Evolutionary conservation across 257 asterid genomes (phyloP).

Genomic region (Solanum sitiens): DNA sequence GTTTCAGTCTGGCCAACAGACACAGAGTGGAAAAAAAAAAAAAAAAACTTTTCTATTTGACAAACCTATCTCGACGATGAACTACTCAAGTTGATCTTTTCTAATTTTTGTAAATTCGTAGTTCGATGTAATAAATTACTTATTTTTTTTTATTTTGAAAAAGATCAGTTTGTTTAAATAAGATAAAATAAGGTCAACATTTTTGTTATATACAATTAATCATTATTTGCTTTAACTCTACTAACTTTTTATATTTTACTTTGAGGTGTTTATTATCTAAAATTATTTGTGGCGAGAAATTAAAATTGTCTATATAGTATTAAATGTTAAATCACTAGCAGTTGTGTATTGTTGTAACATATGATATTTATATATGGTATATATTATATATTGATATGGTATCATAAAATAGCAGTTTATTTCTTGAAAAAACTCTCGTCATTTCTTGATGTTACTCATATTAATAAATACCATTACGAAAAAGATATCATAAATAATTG

Average conservation of each 20-base stretch:
- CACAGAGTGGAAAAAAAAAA: fast-evolving
- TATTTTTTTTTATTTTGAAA: neutral
- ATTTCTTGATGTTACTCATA: neutral
- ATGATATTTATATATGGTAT: neutral
- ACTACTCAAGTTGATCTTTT: neutral
- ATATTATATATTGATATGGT: too few relatives aligned
- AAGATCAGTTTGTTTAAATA: neutral
- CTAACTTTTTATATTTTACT: neutral
- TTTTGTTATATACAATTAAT: neutral
- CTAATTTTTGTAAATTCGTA: too few relatives aligned
- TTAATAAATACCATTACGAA: neutral
- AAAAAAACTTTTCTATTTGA: too few relatives aligned
- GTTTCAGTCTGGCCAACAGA: fast-evolving
- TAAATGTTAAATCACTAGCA: too few relatives aligned
- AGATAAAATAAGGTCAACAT: neutral
- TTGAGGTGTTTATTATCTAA: neutral
- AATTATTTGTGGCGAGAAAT: neutral
- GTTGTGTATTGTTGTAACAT: too few relatives aligned
- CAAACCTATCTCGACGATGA: neutral
- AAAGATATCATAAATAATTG: neutral
- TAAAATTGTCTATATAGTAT: neutral
- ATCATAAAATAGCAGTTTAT: too few relatives aligned
- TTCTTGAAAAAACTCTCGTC: neutral
- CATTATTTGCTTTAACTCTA: neutral
- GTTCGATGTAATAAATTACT: too few relatives aligned